Percentiles rank a stretch among this genome's conserved stretches.
These are phyloP conservation scores for Candida sanyaensis DNA, from an alignment of 1,139 yeast species.

Conservation along the genomic window DNA sequence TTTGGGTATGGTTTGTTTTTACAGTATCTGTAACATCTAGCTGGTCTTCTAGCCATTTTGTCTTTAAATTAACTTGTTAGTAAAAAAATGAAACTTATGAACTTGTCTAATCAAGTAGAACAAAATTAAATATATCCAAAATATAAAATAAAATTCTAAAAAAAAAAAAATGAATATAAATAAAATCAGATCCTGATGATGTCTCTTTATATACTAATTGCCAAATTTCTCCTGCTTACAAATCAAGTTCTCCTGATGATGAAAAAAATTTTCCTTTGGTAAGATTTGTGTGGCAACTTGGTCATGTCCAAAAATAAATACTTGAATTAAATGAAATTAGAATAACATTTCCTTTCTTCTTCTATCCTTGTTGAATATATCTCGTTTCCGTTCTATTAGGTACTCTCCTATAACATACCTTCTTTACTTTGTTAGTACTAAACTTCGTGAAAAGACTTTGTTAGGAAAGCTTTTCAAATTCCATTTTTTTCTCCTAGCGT, in stretches of 20 bases:
- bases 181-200: neutral
- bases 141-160: too few species aligned
- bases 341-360: neutral
- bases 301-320: too few species aligned
- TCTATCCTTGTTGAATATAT: neutral
- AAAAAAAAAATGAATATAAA: neutral
- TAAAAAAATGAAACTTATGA: conserved; percentile 17
- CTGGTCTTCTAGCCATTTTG: conserved; percentile 99
- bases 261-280: neutral
- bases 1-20: conserved; percentile 99
- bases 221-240: conserved; percentile 2
- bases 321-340: neutral
- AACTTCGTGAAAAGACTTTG: conserved; percentile 6
- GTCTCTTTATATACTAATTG: neutral
- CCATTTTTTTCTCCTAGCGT: conserved; percentile 8
- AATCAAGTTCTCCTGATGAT: conserved; percentile 3
- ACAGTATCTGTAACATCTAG: conserved; percentile 99
- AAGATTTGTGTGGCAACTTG: too few species aligned
- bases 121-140: neutral
- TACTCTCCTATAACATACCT: conserved; percentile 19
- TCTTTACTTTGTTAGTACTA: conserved; percentile 20
- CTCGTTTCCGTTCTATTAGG: neutral
- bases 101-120: neutral
- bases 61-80: conserved; percentile 33
- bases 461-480: conserved; percentile 6